Base-by-base conservation (phyloP, 352 stramenopile genomes). In the Globisporangium yorkense region DNA sequence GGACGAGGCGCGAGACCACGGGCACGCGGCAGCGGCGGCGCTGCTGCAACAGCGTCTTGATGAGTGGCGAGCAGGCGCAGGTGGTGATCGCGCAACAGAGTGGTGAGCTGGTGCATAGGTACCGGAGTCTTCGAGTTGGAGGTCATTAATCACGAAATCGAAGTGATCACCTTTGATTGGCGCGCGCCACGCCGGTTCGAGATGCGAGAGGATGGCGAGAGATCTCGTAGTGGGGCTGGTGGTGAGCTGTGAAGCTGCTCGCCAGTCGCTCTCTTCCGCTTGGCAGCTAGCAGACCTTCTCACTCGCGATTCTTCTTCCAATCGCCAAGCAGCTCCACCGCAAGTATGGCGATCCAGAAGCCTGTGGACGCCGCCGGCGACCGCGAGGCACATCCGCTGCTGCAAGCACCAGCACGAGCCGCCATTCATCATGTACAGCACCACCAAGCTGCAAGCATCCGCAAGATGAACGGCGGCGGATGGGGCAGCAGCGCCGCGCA, bases 401-500 rank as follows among this genome's bases (percentile, higher is more conserved):
- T 46, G 12, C 18, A 46, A 7, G 2, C 2, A 46, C 41, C 15
- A 46, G 13, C 10, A 46, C 6, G 16, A 46, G 41, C 41, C 6
- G 9, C 33, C 33, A 37, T 10, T 6, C 33, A 37, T 37, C 33
- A 37, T 37, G 33, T 37, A 10, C 5, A 37, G 33, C 33, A 10
- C 44, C 44, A 50, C 44, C 44, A 50, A 33, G 20, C 44, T 33
- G 20, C 21, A 12, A n/a, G n/a, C 44, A 9, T 20, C 33, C 33
- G 33, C 9, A 37, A 37, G 33, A 37, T 10, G 6, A 37, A 37
- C 33, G 9, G 33, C 33, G 39, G 39, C 1, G 9, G 39, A n/a
- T 46, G 41, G 41, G 16, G 41, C 13, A 46, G 12, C 29, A 62
- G 21, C 21, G 29, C 73, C 39, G 58, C 66, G 4, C 71, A 83